Percentiles rank a stretch among this genome's conserved stretches.
Conservation (phyloP, 805 yeast genomes). For the Ogataea henricii region DNA sequence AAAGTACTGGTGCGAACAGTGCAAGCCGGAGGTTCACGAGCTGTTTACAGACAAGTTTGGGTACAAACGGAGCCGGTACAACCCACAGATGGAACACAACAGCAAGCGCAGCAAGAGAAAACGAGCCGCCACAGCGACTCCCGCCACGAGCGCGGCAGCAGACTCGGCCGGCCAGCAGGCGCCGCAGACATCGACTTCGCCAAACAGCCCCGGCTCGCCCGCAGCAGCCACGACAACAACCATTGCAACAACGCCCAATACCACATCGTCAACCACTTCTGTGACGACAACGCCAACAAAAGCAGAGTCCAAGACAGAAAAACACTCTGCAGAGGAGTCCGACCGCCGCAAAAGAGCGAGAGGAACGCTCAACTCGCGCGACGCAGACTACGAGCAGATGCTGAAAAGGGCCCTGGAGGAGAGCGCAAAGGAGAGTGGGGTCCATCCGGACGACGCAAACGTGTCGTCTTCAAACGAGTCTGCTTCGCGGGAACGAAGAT, state of each 20-base stretch:
- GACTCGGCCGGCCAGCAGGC: neutral
- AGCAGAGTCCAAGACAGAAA: slow-evolving; percentile 17
- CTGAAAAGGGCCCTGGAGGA: slow-evolving; percentile 53
- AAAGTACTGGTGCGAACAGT: slow-evolving; percentile 90
- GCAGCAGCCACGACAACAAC: slow-evolving; percentile 12
- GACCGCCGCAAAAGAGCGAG: slow-evolving; percentile 30
- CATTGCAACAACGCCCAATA: slow-evolving; percentile 10
- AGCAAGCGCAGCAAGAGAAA: slow-evolving; percentile 33
- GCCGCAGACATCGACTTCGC: slow-evolving; percentile 9
- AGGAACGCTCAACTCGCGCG: slow-evolving; percentile 29
- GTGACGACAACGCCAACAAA: slow-evolving; percentile 12
- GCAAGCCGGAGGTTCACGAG: slow-evolving; percentile 82
- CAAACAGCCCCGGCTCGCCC: slow-evolving; percentile 15
- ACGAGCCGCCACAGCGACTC: neutral
- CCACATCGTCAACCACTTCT: slow-evolving; percentile 11
- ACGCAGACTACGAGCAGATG: slow-evolving; percentile 38
- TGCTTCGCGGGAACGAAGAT: slow-evolving; percentile 29
- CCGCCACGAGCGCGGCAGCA: slow-evolving; percentile 1
- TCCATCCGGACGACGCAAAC: slow-evolving; percentile 38
- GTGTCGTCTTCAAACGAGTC: slow-evolving; percentile 34
- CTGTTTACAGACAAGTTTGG: slow-evolving; percentile 47
- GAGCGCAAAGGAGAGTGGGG: slow-evolving; percentile 54
- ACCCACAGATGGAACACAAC: slow-evolving; percentile 41
- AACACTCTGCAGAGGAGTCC: slow-evolving; percentile 16
- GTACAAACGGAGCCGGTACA: slow-evolving; percentile 50